Evolutionary conservation across 2,329 filamentous ascomycete species (phyloP), one percentile per base, ranked within the genome.

Genomic region (Aspergillus thermomutatus): DNA sequence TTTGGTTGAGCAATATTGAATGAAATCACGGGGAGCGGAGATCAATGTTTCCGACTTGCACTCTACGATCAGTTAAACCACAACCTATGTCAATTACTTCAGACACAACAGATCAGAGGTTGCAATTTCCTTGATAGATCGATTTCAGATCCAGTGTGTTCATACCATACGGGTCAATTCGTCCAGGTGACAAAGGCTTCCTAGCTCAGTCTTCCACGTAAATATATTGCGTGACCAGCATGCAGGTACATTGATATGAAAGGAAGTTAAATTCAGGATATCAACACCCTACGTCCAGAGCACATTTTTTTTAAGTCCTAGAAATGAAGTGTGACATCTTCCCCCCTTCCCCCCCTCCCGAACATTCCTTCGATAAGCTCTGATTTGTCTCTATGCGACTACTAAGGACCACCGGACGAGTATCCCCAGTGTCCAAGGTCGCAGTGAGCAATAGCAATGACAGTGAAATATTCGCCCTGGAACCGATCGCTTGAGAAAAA

Each of bases 1-100:
- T 54, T 41, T 45, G 53, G 48, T 52, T 34, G 49, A 45, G 25
- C 48, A 53, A 53, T 53, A 27, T 47, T 46, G 50, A n/a, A 46
- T 46, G 43, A 41, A 51, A n/a, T 51, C 21, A 34, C 49, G 49
- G 49, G 52, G 46, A 49, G 52, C 52, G 52, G 47, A 50, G 52
- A 43, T 49, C 31, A 43, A 27, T 45, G 46, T 41, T 23, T 50
- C 52, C 52, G 52, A 49, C 34, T 26, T 21, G 23, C 23, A 46
- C 41, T 23, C 4, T 2, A 46, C 19, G 21, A 19, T 21, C n/a
- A 43, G 21, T 21, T 43, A 43, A 17, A 9, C 21, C 40, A 43
- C 40, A 23, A 23, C n/a, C 8, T 43, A n/a, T 9, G 40, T 21
- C 14, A 17, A 37, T 17, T 8, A 17, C 2, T 37, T 37, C 14